Evolutionary conservation across 306 rosid species (phyloP).

Genomic region (Acacia melanoxylon): DNA sequence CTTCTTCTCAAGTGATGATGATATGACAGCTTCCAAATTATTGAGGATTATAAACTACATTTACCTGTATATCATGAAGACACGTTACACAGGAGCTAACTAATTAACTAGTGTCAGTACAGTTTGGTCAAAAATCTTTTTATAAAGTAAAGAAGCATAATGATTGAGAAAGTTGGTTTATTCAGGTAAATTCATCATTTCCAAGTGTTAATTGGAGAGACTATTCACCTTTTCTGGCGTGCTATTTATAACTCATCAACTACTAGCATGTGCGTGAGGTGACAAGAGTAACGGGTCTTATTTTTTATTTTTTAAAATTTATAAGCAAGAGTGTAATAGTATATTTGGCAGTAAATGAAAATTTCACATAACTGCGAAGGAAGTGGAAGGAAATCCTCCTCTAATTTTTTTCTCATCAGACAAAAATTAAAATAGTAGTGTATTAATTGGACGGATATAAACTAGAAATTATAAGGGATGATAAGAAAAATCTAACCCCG

Average conservation of each 20-base stretch:
- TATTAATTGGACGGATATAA: too few relatives aligned
- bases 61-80: neutral
- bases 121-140: constrained; percentile 17
- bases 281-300: neutral
- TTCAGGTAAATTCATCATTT: constrained; percentile 24
- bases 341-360: neutral
- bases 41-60: neutral
- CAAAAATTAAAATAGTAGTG: too few relatives aligned
- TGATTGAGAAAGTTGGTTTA: constrained; percentile 16
- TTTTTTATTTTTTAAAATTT: neutral
- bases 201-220: neutral
- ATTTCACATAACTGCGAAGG: neutral
- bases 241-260: neutral
- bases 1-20: neutral
- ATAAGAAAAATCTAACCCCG: too few relatives aligned
- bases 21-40: neutral
- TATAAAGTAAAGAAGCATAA: neutral
- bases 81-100: neutral
- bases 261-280: neutral
- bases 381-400: too few relatives aligned
- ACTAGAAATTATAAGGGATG: too few relatives aligned
- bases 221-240: neutral
- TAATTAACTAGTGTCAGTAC: neutral
- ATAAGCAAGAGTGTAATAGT: neutral
- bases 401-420: too few relatives aligned